These are phyloP conservation scores for Uronychia binucleata DNA, from an alignment of 73 alveolate species.

Conservation along the genomic window DNA sequence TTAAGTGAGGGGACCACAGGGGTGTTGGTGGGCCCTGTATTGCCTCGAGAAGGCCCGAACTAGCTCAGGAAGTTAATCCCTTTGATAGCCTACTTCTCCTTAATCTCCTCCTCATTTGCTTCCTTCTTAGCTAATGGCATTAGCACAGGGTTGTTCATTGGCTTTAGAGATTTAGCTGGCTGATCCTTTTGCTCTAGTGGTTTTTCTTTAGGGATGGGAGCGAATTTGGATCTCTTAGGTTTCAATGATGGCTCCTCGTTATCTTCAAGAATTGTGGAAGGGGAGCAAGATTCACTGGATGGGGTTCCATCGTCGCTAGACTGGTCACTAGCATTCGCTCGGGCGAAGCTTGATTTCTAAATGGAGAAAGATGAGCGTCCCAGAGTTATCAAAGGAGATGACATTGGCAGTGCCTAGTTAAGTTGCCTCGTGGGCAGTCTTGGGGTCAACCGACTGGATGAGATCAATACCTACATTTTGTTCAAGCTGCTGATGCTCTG, in stretches of 20 bases:
- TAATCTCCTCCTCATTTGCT: not conserved
- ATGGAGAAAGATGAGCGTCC: not conserved
- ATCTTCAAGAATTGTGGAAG: too few relatives aligned
- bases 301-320: not conserved
- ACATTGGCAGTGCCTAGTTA: not conserved
- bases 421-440: not conserved
- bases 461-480: not conserved
- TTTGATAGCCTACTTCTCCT: not conserved
- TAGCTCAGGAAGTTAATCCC: not conserved
- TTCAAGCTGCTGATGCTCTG: slow-evolving; percentile 25
- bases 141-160: too few relatives aligned
- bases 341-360: too few relatives aligned
- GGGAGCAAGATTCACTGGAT: too few relatives aligned
- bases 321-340: not conserved
- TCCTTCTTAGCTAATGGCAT: too few relatives aligned
- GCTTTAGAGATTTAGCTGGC: too few relatives aligned
- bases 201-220: too few relatives aligned
- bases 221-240: too few relatives aligned
- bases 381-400: not conserved
- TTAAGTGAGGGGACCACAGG: not conserved
- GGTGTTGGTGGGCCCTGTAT: not conserved
- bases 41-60: not conserved
- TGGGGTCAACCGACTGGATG: not conserved
- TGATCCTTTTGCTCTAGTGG: too few relatives aligned
- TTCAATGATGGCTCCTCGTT: too few relatives aligned